phyloP scores from a whole-genome alignment of 331 rosid species.

The Ulmus americana region DNA sequence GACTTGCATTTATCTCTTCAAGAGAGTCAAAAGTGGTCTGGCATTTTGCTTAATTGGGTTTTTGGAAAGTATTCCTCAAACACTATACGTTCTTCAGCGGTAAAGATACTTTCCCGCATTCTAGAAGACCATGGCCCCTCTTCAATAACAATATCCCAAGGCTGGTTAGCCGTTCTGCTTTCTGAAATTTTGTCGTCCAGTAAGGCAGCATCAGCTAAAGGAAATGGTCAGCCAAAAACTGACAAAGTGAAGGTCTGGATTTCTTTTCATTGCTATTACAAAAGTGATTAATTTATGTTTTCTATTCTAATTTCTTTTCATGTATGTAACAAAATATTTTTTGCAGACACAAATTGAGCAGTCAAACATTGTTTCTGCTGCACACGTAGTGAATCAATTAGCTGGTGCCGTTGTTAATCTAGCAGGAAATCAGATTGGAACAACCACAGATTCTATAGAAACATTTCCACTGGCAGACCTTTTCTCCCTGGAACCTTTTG shows the following conservation, averaged over 20 bases:
- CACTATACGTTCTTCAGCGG: conserved; percentile 54
- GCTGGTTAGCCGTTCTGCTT: conserved; percentile 75
- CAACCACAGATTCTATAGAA: conserved; percentile 44
- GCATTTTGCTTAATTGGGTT: conserved; percentile 76
- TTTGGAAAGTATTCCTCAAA: conserved; percentile 68
- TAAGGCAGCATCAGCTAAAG: conserved; percentile 56
- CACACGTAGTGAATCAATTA: conserved; percentile 68
- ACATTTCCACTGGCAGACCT: conserved; percentile 68
- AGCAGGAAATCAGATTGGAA: conserved; percentile 55
- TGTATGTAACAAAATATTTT: conserved; percentile 9
- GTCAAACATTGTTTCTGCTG: conserved; percentile 64
- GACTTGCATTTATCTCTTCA: conserved; percentile 68
- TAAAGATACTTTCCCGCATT: conserved; percentile 66
- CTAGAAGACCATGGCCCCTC: conserved; percentile 70
- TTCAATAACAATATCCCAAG: conserved; percentile 76
- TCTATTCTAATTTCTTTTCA: background rate
- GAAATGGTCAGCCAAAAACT: conserved; percentile 47
- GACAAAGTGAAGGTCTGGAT: conserved; percentile 71
- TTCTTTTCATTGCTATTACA: background rate
- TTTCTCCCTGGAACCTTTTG: conserved; percentile 69
- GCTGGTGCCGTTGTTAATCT: conserved; percentile 74
- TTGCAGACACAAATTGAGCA: conserved; percentile 84
- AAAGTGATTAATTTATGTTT: background rate
- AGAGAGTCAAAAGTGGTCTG: conserved; percentile 92
- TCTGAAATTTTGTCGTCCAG: conserved; percentile 48